Percentiles rank a stretch among this genome's conserved stretches.
Evolutionary conservation across 192 early-diverging fungal genomes (phyloP).

Genomic region (Coemansia sp.): DNA sequence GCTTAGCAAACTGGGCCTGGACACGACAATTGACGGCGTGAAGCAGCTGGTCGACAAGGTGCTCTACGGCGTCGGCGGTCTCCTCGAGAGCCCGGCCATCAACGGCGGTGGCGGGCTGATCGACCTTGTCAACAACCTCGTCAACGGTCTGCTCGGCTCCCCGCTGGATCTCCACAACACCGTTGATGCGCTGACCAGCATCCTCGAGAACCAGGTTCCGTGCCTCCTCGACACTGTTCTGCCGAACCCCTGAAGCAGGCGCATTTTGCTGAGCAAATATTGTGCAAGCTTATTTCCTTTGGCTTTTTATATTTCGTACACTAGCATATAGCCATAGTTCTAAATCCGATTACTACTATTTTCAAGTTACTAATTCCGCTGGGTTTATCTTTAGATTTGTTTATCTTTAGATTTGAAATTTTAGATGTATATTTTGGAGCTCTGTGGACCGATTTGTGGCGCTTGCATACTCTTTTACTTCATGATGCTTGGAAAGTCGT

Average conservation of each 20-base stretch:
- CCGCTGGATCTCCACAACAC: conserved; percentile 41
- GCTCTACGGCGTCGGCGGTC: conserved; percentile 23
- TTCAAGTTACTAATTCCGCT: not conserved
- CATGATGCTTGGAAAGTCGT: too few species aligned
- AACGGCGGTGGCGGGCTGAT: conserved; percentile 26
- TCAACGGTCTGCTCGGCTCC: conserved; percentile 36
- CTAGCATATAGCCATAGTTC: not conserved
- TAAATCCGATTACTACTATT: conserved; percentile 1
- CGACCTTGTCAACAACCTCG: conserved; percentile 46
- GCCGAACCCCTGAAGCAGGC: conserved; percentile 28
- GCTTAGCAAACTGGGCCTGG: conserved; percentile 37
- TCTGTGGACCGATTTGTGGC: not conserved
- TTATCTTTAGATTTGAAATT: too few species aligned
- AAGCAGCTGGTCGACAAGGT: conserved; percentile 48
- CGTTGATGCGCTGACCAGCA: conserved; percentile 26
- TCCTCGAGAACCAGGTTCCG: conserved; percentile 43
- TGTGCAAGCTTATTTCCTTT: not conserved
- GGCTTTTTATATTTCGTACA: conserved; percentile 2
- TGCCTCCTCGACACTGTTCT: conserved; percentile 48
- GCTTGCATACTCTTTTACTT: too few species aligned
- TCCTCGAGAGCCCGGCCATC: conserved; percentile 32
- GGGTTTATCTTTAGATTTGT: not conserved
- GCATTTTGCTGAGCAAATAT: not conserved
- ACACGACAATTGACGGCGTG: conserved; percentile 30
- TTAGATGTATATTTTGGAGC: too few species aligned